phyloP scores from a whole-genome alignment of 2,329 filamentous ascomycete species.

The Endothia cerciana region DNA sequence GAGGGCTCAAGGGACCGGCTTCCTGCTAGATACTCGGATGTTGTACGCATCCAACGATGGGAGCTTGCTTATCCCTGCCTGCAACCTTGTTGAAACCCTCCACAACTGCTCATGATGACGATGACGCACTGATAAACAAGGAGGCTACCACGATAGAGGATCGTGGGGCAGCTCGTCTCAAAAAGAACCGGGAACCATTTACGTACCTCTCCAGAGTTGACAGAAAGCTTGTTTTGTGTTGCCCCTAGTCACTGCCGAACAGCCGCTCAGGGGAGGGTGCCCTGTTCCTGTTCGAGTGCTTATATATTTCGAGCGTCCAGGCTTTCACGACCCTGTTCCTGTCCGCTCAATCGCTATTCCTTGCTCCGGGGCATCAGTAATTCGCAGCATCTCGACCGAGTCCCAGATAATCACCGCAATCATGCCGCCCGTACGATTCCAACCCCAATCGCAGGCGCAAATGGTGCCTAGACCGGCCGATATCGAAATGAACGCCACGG shows the following conservation, averaged over 20 bases:
- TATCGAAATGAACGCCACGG: neutral
- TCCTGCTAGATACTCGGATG: too few relatives aligned
- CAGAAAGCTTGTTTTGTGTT: constrained; percentile 18
- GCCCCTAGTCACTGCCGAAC: neutral
- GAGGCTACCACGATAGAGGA: neutral
- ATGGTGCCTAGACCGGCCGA: constrained; percentile 8
- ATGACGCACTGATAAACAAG: neutral
- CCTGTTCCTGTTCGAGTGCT: neutral
- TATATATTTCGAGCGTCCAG: neutral
- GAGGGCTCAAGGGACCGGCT: too few relatives aligned
- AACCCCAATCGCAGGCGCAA: constrained; percentile 9
- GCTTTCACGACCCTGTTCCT: neutral
- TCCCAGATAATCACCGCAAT: neutral
- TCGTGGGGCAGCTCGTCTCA: too few relatives aligned
- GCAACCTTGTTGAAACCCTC: too few relatives aligned
- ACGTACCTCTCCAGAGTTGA: neutral
- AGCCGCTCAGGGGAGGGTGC: neutral
- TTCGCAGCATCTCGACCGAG: neutral
- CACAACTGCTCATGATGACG: too few relatives aligned
- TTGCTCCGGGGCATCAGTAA: neutral
- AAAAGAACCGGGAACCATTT: neutral
- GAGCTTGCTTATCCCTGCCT: too few relatives aligned
- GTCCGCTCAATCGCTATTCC: neutral
- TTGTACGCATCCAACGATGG: too few relatives aligned
- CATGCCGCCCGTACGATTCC: constrained; percentile 9